Evolutionary conservation across 2,329 filamentous ascomycete genomes (phyloP).

Genomic region (Fusarium odoratissimum): DNA sequence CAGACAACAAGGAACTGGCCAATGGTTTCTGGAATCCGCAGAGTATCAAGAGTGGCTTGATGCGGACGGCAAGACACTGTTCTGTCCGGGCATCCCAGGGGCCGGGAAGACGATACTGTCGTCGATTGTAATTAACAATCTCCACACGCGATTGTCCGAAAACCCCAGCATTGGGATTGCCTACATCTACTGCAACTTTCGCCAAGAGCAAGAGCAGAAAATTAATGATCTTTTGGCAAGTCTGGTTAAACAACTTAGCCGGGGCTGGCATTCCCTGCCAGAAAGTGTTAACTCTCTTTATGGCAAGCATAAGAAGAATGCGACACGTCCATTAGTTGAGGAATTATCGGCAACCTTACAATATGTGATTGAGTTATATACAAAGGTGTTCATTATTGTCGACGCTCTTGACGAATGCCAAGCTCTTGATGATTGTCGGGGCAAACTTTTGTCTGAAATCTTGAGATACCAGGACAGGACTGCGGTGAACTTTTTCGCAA

Average conservation of each 20-base stretch:
- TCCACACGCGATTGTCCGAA: background rate
- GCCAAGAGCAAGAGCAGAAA: background rate
- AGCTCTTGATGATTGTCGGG: too few relatives aligned
- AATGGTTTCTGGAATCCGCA: too few relatives aligned
- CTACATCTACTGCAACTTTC: slow-evolving; percentile 1
- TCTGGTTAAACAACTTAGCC: background rate
- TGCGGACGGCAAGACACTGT: too few relatives aligned
- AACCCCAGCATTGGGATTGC: background rate
- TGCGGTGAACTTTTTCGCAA: slow-evolving; percentile 26
- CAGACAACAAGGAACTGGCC: too few relatives aligned
- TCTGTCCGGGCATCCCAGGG: background rate
- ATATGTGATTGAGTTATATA: fast-evolving
- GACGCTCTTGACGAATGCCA: background rate
- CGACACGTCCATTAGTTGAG: fast-evolving
- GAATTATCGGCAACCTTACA: background rate
- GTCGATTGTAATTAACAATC: background rate
- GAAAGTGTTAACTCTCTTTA: background rate
- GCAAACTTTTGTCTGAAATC: background rate
- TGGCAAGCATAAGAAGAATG: background rate
- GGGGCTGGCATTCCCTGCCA: background rate
- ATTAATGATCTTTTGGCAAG: background rate
- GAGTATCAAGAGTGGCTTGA: too few relatives aligned
- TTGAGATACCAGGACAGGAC: background rate
- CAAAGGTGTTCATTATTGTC: background rate
- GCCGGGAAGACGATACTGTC: slow-evolving; percentile 2